These are phyloP conservation scores for Cytospora mali DNA, from an alignment of 2,329 filamentous ascomycete genomes.

Conservation along the genomic window DNA sequence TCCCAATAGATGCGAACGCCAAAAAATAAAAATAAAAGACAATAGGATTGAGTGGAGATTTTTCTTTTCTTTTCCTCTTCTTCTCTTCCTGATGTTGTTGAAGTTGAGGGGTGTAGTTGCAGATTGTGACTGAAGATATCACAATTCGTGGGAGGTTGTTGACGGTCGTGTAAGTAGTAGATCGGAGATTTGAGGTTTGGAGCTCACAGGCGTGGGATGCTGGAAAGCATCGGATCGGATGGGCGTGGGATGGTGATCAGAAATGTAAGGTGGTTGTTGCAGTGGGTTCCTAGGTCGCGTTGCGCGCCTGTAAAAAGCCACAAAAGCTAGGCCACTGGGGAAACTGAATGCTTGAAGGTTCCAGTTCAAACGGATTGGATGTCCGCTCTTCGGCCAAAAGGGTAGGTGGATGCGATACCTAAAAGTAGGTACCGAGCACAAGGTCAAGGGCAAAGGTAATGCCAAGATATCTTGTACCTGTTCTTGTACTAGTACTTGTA, in stretches of 20 bases:
- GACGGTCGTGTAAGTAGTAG: background rate
- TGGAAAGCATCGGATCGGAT: constrained; percentile 11
- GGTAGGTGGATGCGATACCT: background rate
- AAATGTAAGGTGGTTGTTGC: constrained; percentile 6
- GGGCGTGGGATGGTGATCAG: constrained; percentile 13
- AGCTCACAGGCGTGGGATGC: constrained; percentile 8
- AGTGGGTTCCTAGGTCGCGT: constrained; percentile 8
- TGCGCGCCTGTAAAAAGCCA: constrained; percentile 15
- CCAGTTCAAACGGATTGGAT: background rate
- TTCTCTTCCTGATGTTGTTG: background rate
- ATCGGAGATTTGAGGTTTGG: background rate
- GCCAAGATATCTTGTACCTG: background rate
- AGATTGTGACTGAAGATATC: background rate
- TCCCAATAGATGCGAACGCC: constrained; percentile 33
- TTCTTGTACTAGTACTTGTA: background rate
- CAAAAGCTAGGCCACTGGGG: background rate
- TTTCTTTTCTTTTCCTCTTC: constrained; percentile 17
- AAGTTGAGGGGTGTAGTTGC: constrained; percentile 8
- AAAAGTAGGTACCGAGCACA: background rate
- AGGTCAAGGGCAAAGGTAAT: background rate
- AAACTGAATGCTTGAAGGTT: background rate
- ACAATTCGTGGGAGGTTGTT: too few relatives aligned
- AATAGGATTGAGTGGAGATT: constrained; percentile 40
- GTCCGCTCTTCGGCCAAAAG: constrained; percentile 1
- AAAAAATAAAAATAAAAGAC: constrained; percentile 30